Evolutionary conservation across 257 asterid species (phyloP).

Genomic region (Perilla frutescens): DNA sequence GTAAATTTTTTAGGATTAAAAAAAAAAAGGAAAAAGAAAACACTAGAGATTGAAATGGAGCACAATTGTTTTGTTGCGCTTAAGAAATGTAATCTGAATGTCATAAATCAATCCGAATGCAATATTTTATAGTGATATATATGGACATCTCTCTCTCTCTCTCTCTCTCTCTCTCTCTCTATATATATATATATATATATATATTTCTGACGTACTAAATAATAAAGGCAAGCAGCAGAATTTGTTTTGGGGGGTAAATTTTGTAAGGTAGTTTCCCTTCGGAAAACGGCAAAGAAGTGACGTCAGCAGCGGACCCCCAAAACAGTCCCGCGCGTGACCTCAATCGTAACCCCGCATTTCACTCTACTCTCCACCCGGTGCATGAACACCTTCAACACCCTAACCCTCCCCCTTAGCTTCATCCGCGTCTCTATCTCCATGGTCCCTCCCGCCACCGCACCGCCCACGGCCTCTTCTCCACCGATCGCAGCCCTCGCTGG

Average conservation of each 20-base stretch:
- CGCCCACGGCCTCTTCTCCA: constrained; percentile 25
- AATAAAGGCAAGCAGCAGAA: not conserved
- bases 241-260: no score
- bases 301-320: constrained; percentile 79
- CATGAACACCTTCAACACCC: constrained; percentile 83
- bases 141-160: constrained; percentile 2
- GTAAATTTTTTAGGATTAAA: not conserved
- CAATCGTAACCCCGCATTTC: constrained; percentile 74
- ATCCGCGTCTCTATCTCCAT: constrained; percentile 90
- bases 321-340: constrained; percentile 72
- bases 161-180: no score
- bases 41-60: constrained; percentile 41
- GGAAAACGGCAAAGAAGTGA: not conserved
- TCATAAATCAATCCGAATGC: constrained; percentile 32
- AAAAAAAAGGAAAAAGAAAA: not conserved
- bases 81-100: constrained; percentile 14
- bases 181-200: no score
- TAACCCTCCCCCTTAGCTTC: constrained; percentile 87
- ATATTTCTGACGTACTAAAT: not conserved
- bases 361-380: constrained; percentile 75
- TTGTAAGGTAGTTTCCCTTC: not conserved
- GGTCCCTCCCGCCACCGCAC: constrained; percentile 43
- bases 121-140: constrained; percentile 21
- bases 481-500: constrained; percentile 49
- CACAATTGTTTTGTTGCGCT: constrained; percentile 26